Evolutionary conservation across 1,284 basidiomycete genomes (phyloP).

Genomic region (Tetrapyrgos nigripes): DNA sequence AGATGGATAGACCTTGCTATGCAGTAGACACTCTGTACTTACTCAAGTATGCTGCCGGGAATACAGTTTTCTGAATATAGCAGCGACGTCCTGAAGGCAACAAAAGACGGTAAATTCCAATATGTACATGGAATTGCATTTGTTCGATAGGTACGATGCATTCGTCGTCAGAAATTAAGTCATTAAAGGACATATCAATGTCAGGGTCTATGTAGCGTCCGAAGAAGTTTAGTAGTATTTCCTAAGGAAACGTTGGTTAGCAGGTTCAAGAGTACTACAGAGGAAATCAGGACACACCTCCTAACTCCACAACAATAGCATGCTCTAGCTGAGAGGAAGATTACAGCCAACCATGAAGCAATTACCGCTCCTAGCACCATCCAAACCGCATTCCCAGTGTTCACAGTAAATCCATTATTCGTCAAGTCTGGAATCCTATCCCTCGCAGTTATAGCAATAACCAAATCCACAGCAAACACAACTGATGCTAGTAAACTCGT

Average conservation of each 20-base stretch:
- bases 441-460: conserved; percentile 58
- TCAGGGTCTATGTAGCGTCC: too few relatives aligned
- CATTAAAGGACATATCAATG: too few relatives aligned
- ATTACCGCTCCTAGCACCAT: conserved; percentile 63
- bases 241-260: not conserved
- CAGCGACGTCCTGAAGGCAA: too few relatives aligned
- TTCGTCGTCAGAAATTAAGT: too few relatives aligned
- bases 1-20: too few relatives aligned
- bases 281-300: conserved; percentile 38
- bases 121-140: too few relatives aligned
- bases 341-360: conserved; percentile 64
- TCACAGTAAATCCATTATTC: conserved; percentile 50
- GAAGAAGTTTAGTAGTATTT: too few relatives aligned
- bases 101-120: too few relatives aligned
- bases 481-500: conserved; percentile 59
- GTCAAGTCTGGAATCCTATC: conserved; percentile 48
- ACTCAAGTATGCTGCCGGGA: too few relatives aligned
- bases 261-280: not conserved
- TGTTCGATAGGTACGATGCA: too few relatives aligned
- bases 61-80: too few relatives aligned
- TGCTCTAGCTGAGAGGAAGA: conserved; percentile 63
- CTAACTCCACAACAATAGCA: conserved; percentile 73
- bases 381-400: conserved; percentile 75
- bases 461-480: conserved; percentile 67
- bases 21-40: too few relatives aligned